Conservation (phyloP, 257 asterid genomes). For the Eustoma russellianum region DNA sequence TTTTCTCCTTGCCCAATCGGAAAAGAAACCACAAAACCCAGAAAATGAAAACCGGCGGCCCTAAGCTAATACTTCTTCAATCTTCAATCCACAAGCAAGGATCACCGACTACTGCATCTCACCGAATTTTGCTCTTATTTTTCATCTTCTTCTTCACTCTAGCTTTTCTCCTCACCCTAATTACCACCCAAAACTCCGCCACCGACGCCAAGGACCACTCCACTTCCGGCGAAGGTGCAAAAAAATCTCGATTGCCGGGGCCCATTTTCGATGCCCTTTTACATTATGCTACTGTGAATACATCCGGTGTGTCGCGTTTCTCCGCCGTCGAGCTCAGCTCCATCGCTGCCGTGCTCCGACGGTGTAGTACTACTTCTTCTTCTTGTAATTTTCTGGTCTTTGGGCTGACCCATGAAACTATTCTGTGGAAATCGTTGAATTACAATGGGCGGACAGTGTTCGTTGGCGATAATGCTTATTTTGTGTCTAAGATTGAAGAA, state of each 20-base stretch:
- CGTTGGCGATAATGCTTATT: constrained; percentile 51
- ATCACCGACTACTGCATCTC: constrained; percentile 23
- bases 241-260: constrained; percentile 26
- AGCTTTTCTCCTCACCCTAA: constrained; percentile 46
- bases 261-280: constrained; percentile 52
- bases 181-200: constrained; percentile 35
- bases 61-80: constrained; percentile 57
- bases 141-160: constrained; percentile 46
- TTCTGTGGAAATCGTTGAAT: constrained; percentile 70
- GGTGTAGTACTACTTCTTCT: constrained; percentile 24
- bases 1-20: too few species aligned
- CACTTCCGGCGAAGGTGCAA: constrained; percentile 1
- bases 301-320: constrained; percentile 33
- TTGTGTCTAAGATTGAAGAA: constrained; percentile 41
- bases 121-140: constrained; percentile 43
- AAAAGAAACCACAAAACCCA: not conserved
- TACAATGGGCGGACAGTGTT: constrained; percentile 71
- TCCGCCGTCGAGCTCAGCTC: constrained; percentile 37
- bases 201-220: constrained; percentile 8
- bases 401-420: constrained; percentile 69
- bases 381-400: constrained; percentile 76
- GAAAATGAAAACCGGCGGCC: constrained; percentile 52
- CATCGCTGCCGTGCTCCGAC: constrained; percentile 50
- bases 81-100: constrained; percentile 46
- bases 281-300: constrained; percentile 56